These are phyloP conservation scores for Didymella lethalis DNA, from an alignment of 2,329 filamentous ascomycete genomes.

Conservation along the genomic window DNA sequence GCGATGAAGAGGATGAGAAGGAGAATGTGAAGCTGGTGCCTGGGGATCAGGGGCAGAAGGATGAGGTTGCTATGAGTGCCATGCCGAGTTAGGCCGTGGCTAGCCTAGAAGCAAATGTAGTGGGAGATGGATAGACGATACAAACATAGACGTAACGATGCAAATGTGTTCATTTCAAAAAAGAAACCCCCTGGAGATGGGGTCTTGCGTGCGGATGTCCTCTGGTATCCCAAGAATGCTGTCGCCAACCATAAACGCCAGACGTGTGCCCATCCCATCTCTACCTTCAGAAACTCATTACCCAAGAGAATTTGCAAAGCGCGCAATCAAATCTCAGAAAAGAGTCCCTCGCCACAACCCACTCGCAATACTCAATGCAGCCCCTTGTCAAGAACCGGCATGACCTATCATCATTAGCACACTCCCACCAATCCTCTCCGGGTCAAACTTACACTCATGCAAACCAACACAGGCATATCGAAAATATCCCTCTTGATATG, in stretches of 20 bases:
- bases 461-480: conserved; percentile 97
- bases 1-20: not conserved
- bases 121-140: not conserved
- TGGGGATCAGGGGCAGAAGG: conserved; percentile 17
- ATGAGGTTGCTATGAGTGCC: conserved; percentile 20
- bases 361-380: conserved; percentile 21
- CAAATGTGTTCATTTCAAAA: not conserved
- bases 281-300: conserved; percentile 1
- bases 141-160: not conserved
- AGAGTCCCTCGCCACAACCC: not conserved
- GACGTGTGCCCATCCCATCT: not conserved
- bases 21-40: not conserved
- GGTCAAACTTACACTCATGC: conserved; percentile 84
- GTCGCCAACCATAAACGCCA: conserved; percentile 6
- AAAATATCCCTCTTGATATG: conserved; percentile 96
- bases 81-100: conserved; percentile 22
- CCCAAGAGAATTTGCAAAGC: not conserved
- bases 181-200: not conserved
- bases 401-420: conserved; percentile 29
- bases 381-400: conserved; percentile 43
- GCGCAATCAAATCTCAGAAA: not conserved
- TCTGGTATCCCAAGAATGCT: conserved; percentile 18
- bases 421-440: too few relatives aligned
- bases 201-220: not conserved
- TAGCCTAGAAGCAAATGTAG: not conserved